Evolutionary conservation across 345 rosid genomes (phyloP), one percentile per base, ranked within the genome.

Genomic region (Aquilaria malaccensis): DNA sequence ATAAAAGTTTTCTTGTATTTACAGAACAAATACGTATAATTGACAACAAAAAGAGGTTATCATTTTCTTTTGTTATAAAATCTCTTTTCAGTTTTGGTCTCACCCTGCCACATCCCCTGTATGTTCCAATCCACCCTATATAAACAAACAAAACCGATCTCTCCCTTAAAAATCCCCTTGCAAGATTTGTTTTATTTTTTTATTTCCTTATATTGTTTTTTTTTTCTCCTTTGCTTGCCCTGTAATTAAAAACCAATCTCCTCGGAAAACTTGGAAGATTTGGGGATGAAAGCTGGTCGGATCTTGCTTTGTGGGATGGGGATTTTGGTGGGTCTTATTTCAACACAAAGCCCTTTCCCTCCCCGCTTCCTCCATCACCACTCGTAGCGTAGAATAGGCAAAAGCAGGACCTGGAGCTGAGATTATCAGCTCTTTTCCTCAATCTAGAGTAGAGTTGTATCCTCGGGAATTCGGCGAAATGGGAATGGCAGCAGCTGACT

Each of bases 401-500:
- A 33, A 9, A 33, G 11, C n/a, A 31, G 22, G 53, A 13, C 51
- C 15, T 30, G 45, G 29, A 52, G 33, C 53, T 60, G 30, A 29
- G 6, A 13, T 29, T 22, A 9, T 52, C 22, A 33, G 7, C 41
- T 63, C 50, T 45, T 22, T 33, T 11, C 45, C 73, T 55, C n/a
- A 62, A 56, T 70, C 56, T 60, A 37, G 62, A 48, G 71, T 45
- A 70, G 75, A 63, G 70, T 61, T 29, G 62, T 1, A 22, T 22
- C 22, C 22, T 22, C 22, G 22, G 22, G 22, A 22, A 31, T 53
- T 37, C 13, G 55, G 37, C 59, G 66, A 70, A 76, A 85, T 85
- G 89, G 85, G 85, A 52, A 73, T 79, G 69, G 84, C 78, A 60
- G 75, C 72, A 1, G 79, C 76, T 3, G 89, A 83, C 61, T 68